Evolutionary conservation across 805 yeast species (phyloP).

Genomic region (Wickerhamiella parazyma): DNA sequence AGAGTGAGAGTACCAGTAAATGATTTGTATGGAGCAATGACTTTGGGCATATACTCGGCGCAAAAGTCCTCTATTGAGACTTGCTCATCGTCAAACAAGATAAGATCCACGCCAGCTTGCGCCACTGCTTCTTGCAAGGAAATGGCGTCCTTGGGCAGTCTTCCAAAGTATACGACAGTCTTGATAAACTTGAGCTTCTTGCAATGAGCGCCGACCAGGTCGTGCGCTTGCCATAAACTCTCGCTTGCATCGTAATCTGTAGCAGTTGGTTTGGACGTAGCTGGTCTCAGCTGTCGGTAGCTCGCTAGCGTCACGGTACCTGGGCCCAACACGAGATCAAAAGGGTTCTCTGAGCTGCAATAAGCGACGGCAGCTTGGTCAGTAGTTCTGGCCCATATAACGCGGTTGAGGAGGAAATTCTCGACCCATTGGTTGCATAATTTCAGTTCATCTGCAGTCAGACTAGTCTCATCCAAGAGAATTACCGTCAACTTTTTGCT

Average conservation of each 20-base stretch:
- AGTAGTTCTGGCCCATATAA: slow-evolving; percentile 11
- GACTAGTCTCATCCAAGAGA: background rate
- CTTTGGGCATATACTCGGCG: background rate
- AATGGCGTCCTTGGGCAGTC: slow-evolving; percentile 10
- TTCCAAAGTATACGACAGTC: background rate
- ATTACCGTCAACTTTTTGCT: slow-evolving; percentile 1
- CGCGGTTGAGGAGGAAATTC: background rate
- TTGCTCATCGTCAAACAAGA: background rate
- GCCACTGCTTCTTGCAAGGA: slow-evolving; percentile 8
- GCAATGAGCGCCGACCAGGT: slow-evolving; percentile 13
- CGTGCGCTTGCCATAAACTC: slow-evolving; percentile 9
- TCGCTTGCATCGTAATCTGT: background rate
- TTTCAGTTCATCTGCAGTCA: background rate
- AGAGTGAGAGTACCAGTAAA: slow-evolving; percentile 3
- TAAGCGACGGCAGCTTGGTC: slow-evolving; percentile 9
- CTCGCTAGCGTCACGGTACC: slow-evolving; percentile 23
- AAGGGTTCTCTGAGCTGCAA: background rate
- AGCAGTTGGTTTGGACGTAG: background rate
- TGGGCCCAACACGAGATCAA: background rate
- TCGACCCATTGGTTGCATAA: slow-evolving; percentile 6
- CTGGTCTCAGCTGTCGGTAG: slow-evolving; percentile 19
- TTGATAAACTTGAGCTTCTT: slow-evolving; percentile 11
- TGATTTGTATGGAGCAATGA: background rate
- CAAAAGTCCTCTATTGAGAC: background rate
- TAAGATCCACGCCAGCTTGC: background rate